These are phyloP conservation scores for Alternaria sp. DNA, from an alignment of 2,329 filamentous ascomycete species.

Conservation along the genomic window DNA sequence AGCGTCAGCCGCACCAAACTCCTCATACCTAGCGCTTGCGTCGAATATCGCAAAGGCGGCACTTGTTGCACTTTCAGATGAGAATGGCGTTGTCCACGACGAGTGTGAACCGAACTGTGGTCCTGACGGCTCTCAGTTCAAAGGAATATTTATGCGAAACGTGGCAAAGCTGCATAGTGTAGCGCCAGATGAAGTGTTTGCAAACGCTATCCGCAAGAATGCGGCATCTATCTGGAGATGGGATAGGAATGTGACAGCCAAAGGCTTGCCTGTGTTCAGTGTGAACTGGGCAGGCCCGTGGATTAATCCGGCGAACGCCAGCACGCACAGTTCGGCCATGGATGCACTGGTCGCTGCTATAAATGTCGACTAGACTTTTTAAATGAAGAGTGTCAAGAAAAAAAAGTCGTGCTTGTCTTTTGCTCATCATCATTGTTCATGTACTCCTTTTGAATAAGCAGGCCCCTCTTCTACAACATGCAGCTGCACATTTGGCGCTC, in stretches of 20 bases:
- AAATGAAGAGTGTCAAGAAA: not conserved
- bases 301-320: conserved; percentile 59
- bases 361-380: rapidly evolving
- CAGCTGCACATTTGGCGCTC: not conserved
- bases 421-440: not conserved
- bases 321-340: conserved; percentile 70
- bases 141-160: conserved; percentile 74
- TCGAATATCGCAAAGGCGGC: conserved; percentile 52
- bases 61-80: conserved; percentile 47
- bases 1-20: conserved; percentile 46
- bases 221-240: conserved; percentile 72
- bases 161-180: conserved; percentile 65
- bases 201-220: conserved; percentile 66
- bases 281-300: conserved; percentile 72
- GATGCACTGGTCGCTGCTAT: conserved; percentile 67
- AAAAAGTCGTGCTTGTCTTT: not conserved
- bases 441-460: not conserved
- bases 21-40: conserved; percentile 48
- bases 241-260: conserved; percentile 59
- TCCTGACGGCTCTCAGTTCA: conserved; percentile 68
- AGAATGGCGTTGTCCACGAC: conserved; percentile 54
- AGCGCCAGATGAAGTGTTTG: conserved; percentile 61
- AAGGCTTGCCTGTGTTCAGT: conserved; percentile 56
- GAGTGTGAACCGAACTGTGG: conserved; percentile 52
- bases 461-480: not conserved